Evolutionary conservation across 192 early-diverging fungal genomes (phyloP).

Genomic region (Backusella tarrabulga): DNA sequence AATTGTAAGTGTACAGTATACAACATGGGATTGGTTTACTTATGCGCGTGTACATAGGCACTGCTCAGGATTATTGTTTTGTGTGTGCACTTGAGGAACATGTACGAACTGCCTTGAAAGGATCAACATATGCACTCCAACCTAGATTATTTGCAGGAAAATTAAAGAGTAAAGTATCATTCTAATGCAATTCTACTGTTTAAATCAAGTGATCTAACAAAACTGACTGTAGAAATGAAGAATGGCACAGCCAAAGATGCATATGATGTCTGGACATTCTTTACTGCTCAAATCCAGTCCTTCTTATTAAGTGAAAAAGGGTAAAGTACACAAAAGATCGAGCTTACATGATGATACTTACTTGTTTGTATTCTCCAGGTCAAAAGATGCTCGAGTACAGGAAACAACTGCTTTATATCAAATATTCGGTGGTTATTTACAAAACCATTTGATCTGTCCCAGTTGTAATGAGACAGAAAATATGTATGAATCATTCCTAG

Average conservation of each 20-base stretch:
- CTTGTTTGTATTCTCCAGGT: slow-evolving; percentile 26
- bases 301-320: slow-evolving; percentile 54
- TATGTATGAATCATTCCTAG: slow-evolving; percentile 70
- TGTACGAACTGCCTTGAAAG: slow-evolving; percentile 54
- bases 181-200: background rate
- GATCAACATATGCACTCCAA: slow-evolving; percentile 34
- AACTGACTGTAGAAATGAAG: slow-evolving; percentile 64
- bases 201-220: background rate
- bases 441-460: slow-evolving; percentile 72
- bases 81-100: slow-evolving; percentile 77
- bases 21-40: background rate
- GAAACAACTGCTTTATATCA: slow-evolving; percentile 79
- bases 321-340: background rate
- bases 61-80: slow-evolving; percentile 66
- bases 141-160: slow-evolving; percentile 56
- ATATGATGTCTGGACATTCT: slow-evolving; percentile 74
- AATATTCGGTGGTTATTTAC: slow-evolving; percentile 83
- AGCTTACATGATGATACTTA: background rate
- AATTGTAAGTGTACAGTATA: slow-evolving; percentile 48
- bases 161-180: slow-evolving; percentile 50
- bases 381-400: slow-evolving; percentile 68
- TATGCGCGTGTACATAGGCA: slow-evolving; percentile 13
- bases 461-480: slow-evolving; percentile 71
- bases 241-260: slow-evolving; percentile 82
- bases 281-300: slow-evolving; percentile 69